Evolutionary conservation across 148 eudicot species (phyloP), one percentile per base, ranked within the genome.

Genomic region (Linanthus parryae): DNA sequence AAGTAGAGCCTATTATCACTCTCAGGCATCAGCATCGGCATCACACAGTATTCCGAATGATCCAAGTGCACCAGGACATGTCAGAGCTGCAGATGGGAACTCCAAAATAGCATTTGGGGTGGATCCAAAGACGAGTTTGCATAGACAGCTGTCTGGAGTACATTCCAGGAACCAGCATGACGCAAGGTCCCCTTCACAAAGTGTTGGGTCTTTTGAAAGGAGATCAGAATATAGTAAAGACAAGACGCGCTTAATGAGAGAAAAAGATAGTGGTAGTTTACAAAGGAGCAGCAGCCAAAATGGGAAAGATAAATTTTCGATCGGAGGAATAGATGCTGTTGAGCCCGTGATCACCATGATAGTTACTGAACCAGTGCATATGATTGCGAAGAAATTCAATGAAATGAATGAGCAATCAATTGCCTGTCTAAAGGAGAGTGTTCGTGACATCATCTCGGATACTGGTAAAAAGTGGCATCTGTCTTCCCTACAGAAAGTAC

Each of bases 351-450:
- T 88, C 36, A 70, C 70, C 35, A 72, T 84, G 71, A 63, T 84
- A 44, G 85, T 72, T 68, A 84, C 94, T 12, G 90, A 92, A 46
- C 87, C 87, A 51, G 60, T 87, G 42, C 77, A 77, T 52, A 43
- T 70, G 55, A 74, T 82, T 73, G 71, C 96, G 14, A 68, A 72
- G 69, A 87, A 63, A 61, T 68, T 88, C 25, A 64, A 38, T 54
- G 91, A 87, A 43, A 82, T 92, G 83, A 64, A 78, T 0, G 85
- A 64, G 56, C 76, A 77, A 20, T 65, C 70, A 21, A 23, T 77
- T 14, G 57, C 70, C 50, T 58, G 63, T 50, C 47, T 92, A 44
- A 92, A 84, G 72, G 84, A 87, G 41, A 59, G 68, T 45, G 80
- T 69, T 21, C 69, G 67, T 42, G 96, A 87, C 29, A 66, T 82